phyloP scores from a whole-genome alignment of 495 filamentous ascomycete genomes.

The Lepraria neglecta region DNA sequence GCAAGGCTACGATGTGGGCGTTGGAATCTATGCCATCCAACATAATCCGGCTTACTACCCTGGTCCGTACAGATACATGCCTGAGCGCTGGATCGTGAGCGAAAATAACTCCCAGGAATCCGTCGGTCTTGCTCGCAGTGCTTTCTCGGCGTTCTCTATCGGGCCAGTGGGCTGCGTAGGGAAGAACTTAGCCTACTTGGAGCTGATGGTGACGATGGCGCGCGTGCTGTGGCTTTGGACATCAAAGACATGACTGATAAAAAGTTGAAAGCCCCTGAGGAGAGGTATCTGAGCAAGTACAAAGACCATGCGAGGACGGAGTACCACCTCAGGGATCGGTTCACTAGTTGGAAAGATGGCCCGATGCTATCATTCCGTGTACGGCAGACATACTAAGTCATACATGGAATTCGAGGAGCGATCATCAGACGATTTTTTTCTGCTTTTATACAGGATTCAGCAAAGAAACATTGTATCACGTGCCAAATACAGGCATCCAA shows the following conservation, averaged over 20 bases:
- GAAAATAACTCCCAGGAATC: slow-evolving; percentile 31
- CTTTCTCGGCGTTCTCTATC: slow-evolving; percentile 53
- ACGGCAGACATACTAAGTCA: slow-evolving; percentile 28
- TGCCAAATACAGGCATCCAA: no score
- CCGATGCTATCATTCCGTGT: slow-evolving; percentile 30
- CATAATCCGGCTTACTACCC: slow-evolving; percentile 51
- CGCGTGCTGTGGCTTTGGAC: slow-evolving; percentile 35
- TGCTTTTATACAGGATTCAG: no score
- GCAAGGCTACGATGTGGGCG: slow-evolving; percentile 47
- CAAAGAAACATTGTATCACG: no score
- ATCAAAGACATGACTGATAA: background rate
- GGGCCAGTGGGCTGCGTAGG: slow-evolving; percentile 54
- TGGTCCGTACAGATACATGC: slow-evolving; percentile 42
- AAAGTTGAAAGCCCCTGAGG: background rate
- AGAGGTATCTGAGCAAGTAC: background rate
- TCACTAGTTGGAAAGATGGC: slow-evolving; percentile 44
- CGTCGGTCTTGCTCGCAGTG: slow-evolving; percentile 38
- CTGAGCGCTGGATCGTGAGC: slow-evolving; percentile 49
- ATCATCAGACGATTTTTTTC: no score
- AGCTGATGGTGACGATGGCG: slow-evolving; percentile 48
- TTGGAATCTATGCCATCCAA: slow-evolving; percentile 50
- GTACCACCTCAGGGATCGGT: slow-evolving; percentile 44
- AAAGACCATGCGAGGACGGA: slow-evolving; percentile 13
- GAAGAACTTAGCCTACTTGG: slow-evolving; percentile 52
- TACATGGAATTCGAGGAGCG: no score